Evolutionary conservation across 768 basidiomycete species (phyloP).

Genomic region (Cantharellus cinnabarinus): DNA sequence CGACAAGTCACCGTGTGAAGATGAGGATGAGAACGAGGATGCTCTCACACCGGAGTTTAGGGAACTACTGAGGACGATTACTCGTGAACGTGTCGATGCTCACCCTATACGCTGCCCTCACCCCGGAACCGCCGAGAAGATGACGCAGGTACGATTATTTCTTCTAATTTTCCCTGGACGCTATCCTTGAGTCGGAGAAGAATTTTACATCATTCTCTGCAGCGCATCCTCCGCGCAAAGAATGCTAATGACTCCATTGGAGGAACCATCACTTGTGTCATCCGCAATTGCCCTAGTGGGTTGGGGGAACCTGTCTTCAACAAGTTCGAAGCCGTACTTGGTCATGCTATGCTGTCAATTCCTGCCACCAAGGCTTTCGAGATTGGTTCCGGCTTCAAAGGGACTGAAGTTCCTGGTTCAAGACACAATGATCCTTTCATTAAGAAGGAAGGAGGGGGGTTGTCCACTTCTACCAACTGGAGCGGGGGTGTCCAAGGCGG

Average conservation of each 20-base stretch:
- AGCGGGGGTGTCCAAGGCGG: constrained; percentile 96
- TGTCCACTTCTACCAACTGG: constrained; percentile 84
- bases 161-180: background rate
- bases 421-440: constrained; percentile 86
- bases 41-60: constrained; percentile 68
- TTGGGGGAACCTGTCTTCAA: constrained; percentile 97
- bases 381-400: constrained; percentile 89
- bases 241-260: constrained; percentile 85
- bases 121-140: constrained; percentile 64
- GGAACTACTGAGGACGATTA: constrained; percentile 53
- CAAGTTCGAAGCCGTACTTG: constrained; percentile 91
- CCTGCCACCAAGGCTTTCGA: constrained; percentile 98
- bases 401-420: constrained; percentile 82
- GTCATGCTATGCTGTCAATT: constrained; percentile 96
- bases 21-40: constrained; percentile 45
- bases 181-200: background rate
- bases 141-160: constrained; percentile 49
- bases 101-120: constrained; percentile 82
- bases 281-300: constrained; percentile 74
- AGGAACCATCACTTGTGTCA: constrained; percentile 93
- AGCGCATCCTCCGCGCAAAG: constrained; percentile 92
- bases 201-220: constrained; percentile 1
- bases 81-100: constrained; percentile 75
- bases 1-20: constrained; percentile 25
- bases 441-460: constrained; percentile 31